phyloP scores from a whole-genome alignment of 768 basidiomycete species.

The Auricularia sp. region DNA sequence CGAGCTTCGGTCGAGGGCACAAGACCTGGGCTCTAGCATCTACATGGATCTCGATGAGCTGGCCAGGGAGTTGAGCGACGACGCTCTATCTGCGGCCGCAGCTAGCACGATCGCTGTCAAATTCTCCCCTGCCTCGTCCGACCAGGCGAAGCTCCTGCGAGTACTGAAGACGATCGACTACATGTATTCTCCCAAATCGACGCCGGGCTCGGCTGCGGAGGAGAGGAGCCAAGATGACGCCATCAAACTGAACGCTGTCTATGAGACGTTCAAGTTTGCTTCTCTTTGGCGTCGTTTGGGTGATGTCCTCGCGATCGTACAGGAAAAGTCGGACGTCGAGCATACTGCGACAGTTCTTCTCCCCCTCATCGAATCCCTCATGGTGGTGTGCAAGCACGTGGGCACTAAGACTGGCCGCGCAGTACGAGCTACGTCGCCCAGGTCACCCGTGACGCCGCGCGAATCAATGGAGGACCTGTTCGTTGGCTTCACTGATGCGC shows the following conservation, averaged over 20 bases:
- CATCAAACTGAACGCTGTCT: conserved; percentile 80
- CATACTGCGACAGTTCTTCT: conserved; percentile 88
- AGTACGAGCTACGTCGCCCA: conserved; percentile 49
- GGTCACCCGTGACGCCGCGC: conserved; percentile 33
- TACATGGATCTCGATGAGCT: conserved; percentile 72
- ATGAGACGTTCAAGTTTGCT: conserved; percentile 84
- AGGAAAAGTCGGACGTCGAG: conserved; percentile 67
- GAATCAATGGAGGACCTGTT: conserved; percentile 88
- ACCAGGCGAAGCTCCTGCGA: conserved; percentile 91
- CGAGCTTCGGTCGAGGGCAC: conserved; percentile 77
- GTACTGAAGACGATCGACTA: conserved; percentile 97
- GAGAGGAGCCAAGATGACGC: conserved; percentile 36
- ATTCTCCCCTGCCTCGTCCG: conserved; percentile 89
- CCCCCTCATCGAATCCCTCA: conserved; percentile 90
- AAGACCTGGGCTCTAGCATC: conserved; percentile 74
- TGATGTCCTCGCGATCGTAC: conserved; percentile 78
- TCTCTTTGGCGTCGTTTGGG: conserved; percentile 83
- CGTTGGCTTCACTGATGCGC: conserved; percentile 84
- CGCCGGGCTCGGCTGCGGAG: conserved; percentile 27
- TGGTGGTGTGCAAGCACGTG: conserved; percentile 97
- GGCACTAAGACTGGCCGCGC: conserved; percentile 43
- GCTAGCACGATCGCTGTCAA: conserved; percentile 68
- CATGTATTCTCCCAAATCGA: conserved; percentile 64
- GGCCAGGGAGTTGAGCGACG: conserved; percentile 43
- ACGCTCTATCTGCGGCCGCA: conserved; percentile 40